Evolutionary conservation across 2,329 filamentous ascomycete genomes (phyloP).

Genomic region (Talaromyces sp.): DNA sequence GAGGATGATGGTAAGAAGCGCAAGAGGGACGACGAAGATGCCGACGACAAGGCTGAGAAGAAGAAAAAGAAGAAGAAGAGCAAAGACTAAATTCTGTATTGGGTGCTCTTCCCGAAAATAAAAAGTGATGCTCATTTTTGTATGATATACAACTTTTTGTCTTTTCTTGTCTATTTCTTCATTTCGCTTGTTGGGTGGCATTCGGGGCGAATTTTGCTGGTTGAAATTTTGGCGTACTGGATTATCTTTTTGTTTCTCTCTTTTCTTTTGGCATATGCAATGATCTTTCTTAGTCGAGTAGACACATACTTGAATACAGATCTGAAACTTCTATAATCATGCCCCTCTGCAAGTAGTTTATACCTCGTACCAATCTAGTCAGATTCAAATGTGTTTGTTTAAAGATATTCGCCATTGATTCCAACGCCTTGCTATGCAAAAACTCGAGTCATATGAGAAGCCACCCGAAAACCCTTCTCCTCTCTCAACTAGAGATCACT

Average conservation of each 20-base stretch:
- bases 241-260: conserved; percentile 11
- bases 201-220: conserved; percentile 27
- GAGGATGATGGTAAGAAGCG: conserved; percentile 63
- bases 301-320: conserved; percentile 3
- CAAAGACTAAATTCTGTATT: conserved; percentile 44
- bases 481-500: background rate
- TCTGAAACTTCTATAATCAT: background rate
- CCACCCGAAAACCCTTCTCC: background rate
- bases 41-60: conserved; percentile 52
- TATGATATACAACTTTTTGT: conserved; percentile 43
- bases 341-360: too few relatives aligned
- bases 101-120: conserved; percentile 14
- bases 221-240: conserved; percentile 16
- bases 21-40: conserved; percentile 59
- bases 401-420: background rate
- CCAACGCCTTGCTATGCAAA: conserved; percentile 16
- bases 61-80: conserved; percentile 57
- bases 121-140: conserved; percentile 31
- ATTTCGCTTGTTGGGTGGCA: conserved; percentile 33
- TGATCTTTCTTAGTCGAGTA: background rate
- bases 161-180: conserved; percentile 30
- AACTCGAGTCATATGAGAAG: background rate
- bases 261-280: conserved; percentile 15
- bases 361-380: too few relatives aligned
- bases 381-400: too few relatives aligned